phyloP scores from a whole-genome alignment of 768 basidiomycete genomes.

The Hydnomerulius pinastri region DNA sequence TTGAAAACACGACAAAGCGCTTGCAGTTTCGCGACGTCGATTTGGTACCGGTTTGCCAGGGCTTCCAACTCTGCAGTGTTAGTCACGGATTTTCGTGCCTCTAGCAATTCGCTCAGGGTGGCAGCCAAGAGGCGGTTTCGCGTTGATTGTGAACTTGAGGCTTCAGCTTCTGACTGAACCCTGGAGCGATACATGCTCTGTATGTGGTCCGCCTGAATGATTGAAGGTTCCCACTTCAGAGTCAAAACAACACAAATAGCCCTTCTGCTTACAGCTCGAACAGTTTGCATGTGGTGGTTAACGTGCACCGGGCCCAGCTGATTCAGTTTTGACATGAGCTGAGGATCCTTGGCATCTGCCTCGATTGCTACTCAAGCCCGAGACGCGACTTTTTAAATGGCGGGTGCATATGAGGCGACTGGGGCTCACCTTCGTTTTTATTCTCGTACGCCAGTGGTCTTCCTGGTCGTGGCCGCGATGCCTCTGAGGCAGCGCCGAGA shows the following conservation, averaged over 20 bases:
- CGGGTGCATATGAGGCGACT: neutral
- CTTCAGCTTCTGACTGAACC: constrained; percentile 55
- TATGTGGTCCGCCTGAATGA: constrained; percentile 26
- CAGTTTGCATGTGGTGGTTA: constrained; percentile 58
- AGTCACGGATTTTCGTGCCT: constrained; percentile 56
- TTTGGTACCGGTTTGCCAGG: constrained; percentile 54
- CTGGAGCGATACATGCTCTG: constrained; percentile 56
- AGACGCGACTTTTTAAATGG: neutral
- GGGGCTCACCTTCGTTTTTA: constrained; percentile 46
- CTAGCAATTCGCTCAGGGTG: constrained; percentile 57
- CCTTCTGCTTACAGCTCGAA: constrained; percentile 46
- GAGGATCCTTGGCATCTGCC: constrained; percentile 68
- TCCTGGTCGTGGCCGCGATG: constrained; percentile 16
- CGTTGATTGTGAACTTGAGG: constrained; percentile 39
- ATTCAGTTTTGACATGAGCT: constrained; percentile 66
- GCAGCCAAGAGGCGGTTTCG: constrained; percentile 58
- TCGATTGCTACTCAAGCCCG: constrained; percentile 49
- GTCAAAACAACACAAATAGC: neutral
- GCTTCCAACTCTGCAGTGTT: constrained; percentile 44
- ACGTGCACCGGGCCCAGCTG: constrained; percentile 70
- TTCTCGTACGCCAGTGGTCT: constrained; percentile 48
- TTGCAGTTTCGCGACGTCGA: constrained; percentile 56
- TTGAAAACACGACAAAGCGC: constrained; percentile 58
- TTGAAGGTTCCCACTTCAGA: neutral
- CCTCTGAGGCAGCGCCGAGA: constrained; percentile 8